Base-by-base conservation (phyloP, 2,329 filamentous ascomycete species). In the Onygena corvina region DNA sequence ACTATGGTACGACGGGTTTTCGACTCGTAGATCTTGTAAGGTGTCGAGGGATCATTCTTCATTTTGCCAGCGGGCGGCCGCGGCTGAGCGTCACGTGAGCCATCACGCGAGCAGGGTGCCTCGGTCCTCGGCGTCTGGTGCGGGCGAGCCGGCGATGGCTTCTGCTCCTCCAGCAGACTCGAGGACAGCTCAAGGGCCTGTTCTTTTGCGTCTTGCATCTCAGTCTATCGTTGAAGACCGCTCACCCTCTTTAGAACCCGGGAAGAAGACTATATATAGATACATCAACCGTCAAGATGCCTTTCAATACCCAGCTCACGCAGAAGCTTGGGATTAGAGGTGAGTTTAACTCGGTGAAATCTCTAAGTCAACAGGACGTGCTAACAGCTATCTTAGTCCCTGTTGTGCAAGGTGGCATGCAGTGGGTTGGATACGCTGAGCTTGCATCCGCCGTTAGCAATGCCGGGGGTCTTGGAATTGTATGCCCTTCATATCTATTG, bases 291-390 rank as follows among this genome's bases (percentile, higher is more conserved):
- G 30, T 4, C 52, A 64, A 50, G 30, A 82, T 82, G 79, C 75
- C 75, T 55, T 81, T 82, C 72, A 77, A 78, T 58, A 82, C 79
- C 45, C 75, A 74, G 53, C 71, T 82, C 46, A 82, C 79, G 38
- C 71, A 76, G 57, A 74, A 74, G 56, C 70, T 82, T 56, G 78
- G 79, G 55, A 74, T 74, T 52, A 58, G 62, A 57, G 59, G 71
- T 71, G 62, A 45, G 60, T 36, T 12, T 25, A 3, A 2, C 21
- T 12, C 11, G 20, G 21, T 25, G 11, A 25, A 12, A 29, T 29
- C 11, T 29, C 11, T 16, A 14, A 7, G 25, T 29, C 12, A 25
- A n/a, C 38, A 27, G 14, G 21, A 23, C 25, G 9, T 42, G 4
- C 38, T 42, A 27, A 42, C 20, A 27, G 38, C 33, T 20, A 30